Percentiles rank a stretch among this genome's conserved stretches.
Evolutionary conservation across 768 basidiomycete genomes (phyloP).

Genomic region (Cytidiella melzeri): DNA sequence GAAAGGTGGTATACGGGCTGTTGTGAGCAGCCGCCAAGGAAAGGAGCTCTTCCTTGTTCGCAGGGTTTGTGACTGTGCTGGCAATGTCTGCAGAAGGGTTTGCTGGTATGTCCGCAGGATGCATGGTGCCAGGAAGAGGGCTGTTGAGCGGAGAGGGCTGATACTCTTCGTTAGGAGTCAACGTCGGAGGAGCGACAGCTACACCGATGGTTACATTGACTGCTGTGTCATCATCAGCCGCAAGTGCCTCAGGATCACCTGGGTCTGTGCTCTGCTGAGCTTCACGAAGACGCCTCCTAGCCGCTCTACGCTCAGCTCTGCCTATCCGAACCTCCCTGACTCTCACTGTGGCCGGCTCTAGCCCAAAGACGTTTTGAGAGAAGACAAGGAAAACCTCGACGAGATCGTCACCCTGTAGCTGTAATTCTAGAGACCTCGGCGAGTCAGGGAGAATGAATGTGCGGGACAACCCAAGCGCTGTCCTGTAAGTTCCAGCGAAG

Average conservation of each 20-base stretch:
- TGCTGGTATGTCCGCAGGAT: constrained; percentile 18
- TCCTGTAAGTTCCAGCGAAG: constrained; percentile 86
- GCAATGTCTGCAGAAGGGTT: constrained; percentile 24
- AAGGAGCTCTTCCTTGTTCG: constrained; percentile 56
- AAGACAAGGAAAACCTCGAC: constrained; percentile 91
- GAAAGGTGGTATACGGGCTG: constrained; percentile 88
- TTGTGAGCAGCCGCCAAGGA: constrained; percentile 64
- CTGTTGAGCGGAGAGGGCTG: constrained; percentile 17
- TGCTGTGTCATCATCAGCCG: constrained; percentile 26
- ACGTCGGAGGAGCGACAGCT: constrained; percentile 36
- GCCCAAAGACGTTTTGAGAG: constrained; percentile 84
- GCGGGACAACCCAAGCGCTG: constrained; percentile 85
- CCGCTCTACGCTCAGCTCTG: constrained; percentile 80
- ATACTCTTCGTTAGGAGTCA: constrained; percentile 14
- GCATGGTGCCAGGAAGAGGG: constrained; percentile 5
- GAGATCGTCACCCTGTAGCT: constrained; percentile 88
- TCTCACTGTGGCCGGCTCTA: constrained; percentile 88
- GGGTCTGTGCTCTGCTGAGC: constrained; percentile 42
- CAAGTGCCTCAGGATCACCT: constrained; percentile 39
- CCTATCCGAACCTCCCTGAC: constrained; percentile 93
- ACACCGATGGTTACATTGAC: constrained; percentile 61
- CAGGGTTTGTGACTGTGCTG: constrained; percentile 20
- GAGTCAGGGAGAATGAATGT: constrained; percentile 92
- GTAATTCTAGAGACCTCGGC: constrained; percentile 78
- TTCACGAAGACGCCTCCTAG: constrained; percentile 73